Conservation (phyloP, 139 green algal genomes). For the Picochlorum costavermella region DNA sequence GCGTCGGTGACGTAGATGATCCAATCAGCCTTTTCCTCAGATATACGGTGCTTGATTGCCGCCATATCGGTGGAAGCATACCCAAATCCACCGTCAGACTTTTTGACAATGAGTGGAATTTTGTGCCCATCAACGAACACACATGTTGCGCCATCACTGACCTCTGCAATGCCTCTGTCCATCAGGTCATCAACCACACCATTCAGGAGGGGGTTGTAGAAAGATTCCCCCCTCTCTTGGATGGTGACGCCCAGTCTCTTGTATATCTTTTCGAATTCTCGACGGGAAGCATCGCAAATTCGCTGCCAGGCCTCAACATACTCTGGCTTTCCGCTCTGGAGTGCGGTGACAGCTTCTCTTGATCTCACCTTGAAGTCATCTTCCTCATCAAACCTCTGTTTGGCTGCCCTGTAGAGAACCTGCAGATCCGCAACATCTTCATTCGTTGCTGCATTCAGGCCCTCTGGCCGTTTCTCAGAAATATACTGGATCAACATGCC, state of each 20-base stretch:
- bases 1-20: slow-evolving; percentile 96
- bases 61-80: slow-evolving; percentile 94
- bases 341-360: slow-evolving; percentile 71
- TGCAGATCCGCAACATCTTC: slow-evolving; percentile 70
- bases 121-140: slow-evolving; percentile 61
- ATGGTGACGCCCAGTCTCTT: slow-evolving; percentile 69
- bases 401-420: slow-evolving; percentile 59
- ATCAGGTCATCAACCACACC: slow-evolving; percentile 68
- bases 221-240: slow-evolving; percentile 85
- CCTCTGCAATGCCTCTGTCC: slow-evolving; percentile 51
- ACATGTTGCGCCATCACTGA: slow-evolving; percentile 77
- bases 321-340: slow-evolving; percentile 69
- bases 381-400: slow-evolving; percentile 92
- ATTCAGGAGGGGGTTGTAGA: slow-evolving; percentile 92
- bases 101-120: slow-evolving; percentile 88
- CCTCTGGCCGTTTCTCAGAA: slow-evolving; percentile 47
- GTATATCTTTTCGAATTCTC: slow-evolving; percentile 89
- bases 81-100: slow-evolving; percentile 90
- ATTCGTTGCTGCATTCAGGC: slow-evolving; percentile 42
- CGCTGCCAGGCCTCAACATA: slow-evolving; percentile 66
- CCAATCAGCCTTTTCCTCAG: slow-evolving; percentile 88
- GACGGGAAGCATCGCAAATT: slow-evolving; percentile 84
- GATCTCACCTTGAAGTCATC: slow-evolving; percentile 89
- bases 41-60: slow-evolving; percentile 70
- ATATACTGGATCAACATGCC: slow-evolving; percentile 97